Percentiles rank a stretch among this genome's conserved stretches.
Evolutionary conservation across 306 rosid species (phyloP).

Genomic region (Dryas octopetala): DNA sequence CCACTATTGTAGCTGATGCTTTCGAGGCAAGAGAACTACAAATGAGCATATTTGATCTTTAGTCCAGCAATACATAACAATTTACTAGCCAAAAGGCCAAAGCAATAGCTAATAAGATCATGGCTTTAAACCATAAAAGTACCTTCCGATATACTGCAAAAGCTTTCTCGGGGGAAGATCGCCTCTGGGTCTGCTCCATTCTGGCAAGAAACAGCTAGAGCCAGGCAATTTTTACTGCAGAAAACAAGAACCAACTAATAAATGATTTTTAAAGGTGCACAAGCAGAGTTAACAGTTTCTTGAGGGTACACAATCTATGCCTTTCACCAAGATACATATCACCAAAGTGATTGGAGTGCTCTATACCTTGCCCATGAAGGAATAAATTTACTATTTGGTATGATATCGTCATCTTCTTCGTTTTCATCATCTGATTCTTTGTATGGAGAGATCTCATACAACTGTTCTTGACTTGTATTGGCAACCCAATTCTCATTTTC

Average conservation of each 20-base stretch:
- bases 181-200: slow-evolving; percentile 42
- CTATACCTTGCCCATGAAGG: no score
- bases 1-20: slow-evolving; percentile 33
- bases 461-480: slow-evolving; percentile 42
- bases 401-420: no score
- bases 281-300: no score
- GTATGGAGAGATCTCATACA: no score
- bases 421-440: no score
- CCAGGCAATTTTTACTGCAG: slow-evolving; percentile 63
- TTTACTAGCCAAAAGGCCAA: background rate
- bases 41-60: slow-evolving; percentile 7
- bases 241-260: no score
- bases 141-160: slow-evolving; percentile 72
- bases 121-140: slow-evolving; percentile 5
- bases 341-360: no score
- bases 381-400: no score
- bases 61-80: background rate
- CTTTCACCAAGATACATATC: no score
- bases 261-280: no score
- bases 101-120: background rate
- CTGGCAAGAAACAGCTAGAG: slow-evolving; percentile 53
- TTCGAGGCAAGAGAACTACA: slow-evolving; percentile 66
- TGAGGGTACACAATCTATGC: no score
- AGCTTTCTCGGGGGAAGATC: slow-evolving; percentile 62
- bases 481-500: slow-evolving; percentile 27